A percentile compares a stretch with the other conserved stretches of the same genome.
phyloP scores from a whole-genome alignment of 2,329 filamentous ascomycete genomes.

The Penicillium sp. region DNA sequence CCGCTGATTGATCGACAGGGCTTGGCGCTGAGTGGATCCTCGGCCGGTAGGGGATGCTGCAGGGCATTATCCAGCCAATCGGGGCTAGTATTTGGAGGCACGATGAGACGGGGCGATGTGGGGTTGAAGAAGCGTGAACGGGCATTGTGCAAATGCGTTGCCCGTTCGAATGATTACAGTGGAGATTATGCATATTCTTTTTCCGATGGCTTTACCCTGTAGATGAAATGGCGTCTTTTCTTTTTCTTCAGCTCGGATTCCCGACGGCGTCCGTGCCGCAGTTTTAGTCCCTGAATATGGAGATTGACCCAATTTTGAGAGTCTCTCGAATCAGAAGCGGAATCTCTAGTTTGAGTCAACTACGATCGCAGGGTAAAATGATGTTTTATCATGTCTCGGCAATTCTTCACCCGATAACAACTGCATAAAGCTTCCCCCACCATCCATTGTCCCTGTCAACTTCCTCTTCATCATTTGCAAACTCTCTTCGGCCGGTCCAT shows the following conservation, averaged over 20 bases:
- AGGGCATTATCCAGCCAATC: conserved; percentile 19
- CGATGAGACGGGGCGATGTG: conserved; percentile 6
- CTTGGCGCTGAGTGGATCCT: conserved; percentile 6
- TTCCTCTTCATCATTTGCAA: conserved; percentile 12
- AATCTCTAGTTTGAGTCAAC: background rate
- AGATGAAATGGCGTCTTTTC: background rate
- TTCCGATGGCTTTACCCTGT: background rate
- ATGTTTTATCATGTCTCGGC: background rate
- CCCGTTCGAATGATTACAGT: background rate
- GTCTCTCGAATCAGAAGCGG: background rate
- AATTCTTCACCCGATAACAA: conserved; percentile 25
- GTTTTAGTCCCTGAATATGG: too few species aligned
- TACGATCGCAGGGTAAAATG: background rate
- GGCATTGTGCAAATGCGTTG: background rate
- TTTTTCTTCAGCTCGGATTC: background rate
- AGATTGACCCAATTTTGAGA: background rate
- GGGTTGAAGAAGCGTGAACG: background rate
- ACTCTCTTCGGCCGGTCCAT: conserved; percentile 36
- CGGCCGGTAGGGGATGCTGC: background rate
- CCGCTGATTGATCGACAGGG: conserved; percentile 14
- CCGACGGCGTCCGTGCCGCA: conserved; percentile 28
- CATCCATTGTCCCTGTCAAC: conserved; percentile 4
- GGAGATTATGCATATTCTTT: background rate
- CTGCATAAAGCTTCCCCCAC: conserved; percentile 19
- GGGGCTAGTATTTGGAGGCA: background rate